Base-by-base conservation (phyloP, 148 eudicot species). In the Amaranthus palmeri region DNA sequence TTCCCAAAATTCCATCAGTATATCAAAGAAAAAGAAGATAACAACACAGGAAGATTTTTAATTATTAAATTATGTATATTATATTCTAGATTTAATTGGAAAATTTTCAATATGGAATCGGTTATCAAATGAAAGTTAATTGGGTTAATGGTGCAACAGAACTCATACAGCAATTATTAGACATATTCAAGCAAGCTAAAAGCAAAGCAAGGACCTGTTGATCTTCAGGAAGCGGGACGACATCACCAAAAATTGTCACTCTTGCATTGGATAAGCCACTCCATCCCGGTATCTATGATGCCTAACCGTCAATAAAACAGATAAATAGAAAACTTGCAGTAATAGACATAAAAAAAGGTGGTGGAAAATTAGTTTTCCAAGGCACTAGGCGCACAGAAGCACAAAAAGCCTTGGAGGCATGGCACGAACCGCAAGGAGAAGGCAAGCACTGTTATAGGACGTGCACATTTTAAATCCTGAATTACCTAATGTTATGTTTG, bases 251-350 rank as follows among this genome's bases (percentile, higher is more conserved):
- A 59, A 96, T 90, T 52, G 99, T 92, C 44, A 92, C 99, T 78
- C 99, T 86, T 14, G 99, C 99, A 84, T 96, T 96, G 52, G 99
- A 96, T 79, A 96, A 83, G 78, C 99, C 90, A 85, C 96, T 96
- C 99, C 97, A 96, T 78, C 99, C 99, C 77, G 99, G 99, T 79
- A 91, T 86, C 99, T 95, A 82, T 72, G 57, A 75, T 82, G 61
- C 79, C 78, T 70, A 74, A 78, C 57, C 60, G 77, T 84, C 77
- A 85, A 80, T 72, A 72, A 74, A 75, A 74, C 63, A 69, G 45
- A 74, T 51, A 73, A 61, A 62, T 73, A 69, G 70, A 78, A 41
- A 80, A 81, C 67, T 25, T 69, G 17, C 48, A 64, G 5, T 50
- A 58, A 61, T 45, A 49, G 43, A 49, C 58, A 54, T 48, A 10